These are phyloP conservation scores for Malus fusca DNA, from an alignment of 306 rosid genomes.

Conservation along the genomic window DNA sequence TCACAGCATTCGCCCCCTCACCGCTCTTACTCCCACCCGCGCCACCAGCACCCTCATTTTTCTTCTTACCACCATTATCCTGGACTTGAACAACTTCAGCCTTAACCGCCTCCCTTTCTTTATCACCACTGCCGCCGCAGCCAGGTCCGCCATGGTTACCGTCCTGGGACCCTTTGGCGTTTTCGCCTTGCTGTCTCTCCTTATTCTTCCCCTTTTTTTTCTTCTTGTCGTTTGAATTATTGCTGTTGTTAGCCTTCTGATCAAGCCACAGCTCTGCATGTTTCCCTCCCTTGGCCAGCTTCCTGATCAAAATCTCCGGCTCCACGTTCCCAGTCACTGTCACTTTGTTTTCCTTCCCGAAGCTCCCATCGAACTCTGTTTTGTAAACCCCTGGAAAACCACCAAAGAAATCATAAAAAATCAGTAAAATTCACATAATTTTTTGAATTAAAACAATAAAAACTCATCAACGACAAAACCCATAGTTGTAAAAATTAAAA, in stretches of 20 bases:
- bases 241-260: neutral
- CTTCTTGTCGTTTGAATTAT: conserved; percentile 33
- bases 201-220: conserved; percentile 18
- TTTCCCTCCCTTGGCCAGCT: conserved; percentile 38
- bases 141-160: conserved; percentile 23
- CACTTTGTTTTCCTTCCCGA: conserved; percentile 26
- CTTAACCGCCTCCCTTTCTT: conserved; percentile 24
- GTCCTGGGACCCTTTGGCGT: conserved; percentile 34
- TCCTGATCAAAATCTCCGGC: conserved; percentile 47
- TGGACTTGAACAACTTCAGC: conserved; percentile 25
- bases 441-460: neutral
- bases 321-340: conserved; percentile 50
- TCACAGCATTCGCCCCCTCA: conserved; percentile 9
- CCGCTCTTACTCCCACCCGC: neutral
- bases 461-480: neutral
- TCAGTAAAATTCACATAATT: neutral
- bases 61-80: conserved; percentile 18
- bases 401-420: neutral
- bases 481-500: neutral
- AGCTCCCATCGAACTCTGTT: conserved; percentile 42
- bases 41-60: conserved; percentile 10
- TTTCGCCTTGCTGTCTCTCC: conserved; percentile 33
- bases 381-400: conserved; percentile 54
- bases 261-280: conserved; percentile 79
- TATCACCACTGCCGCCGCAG: neutral